Base-by-base conservation (phyloP, 1,284 basidiomycete species). In the Thelephora terrestris region DNA sequence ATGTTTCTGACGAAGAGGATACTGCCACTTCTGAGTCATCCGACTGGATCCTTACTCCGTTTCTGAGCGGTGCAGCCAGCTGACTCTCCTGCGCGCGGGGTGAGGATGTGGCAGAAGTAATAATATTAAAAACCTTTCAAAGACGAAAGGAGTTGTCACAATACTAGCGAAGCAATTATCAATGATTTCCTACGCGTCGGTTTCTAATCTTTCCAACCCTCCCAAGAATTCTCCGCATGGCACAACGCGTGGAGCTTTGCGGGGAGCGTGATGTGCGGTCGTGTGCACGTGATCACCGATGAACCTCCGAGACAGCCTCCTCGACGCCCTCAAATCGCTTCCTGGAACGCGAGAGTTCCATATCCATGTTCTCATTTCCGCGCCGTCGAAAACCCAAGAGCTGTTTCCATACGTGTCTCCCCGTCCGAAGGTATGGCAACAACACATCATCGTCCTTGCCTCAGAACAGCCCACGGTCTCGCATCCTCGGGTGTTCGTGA, bases 321-420 rank as follows among this genome's bases (percentile, higher is more conserved):
- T 86, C 43, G 61, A 66, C 4, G 69, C 77, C 1, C 76, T 94
- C 45, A 58, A 68, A 10, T 58, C 55, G 17, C 62, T 85, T 12
- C 80, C 83, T 3, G 85, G 81, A 2, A 74, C 76, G 16, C 80
- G 87, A 46, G 69, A 72, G 42, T 81, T 91, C 56, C 79, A 84
- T 53, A 52, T 94, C 39, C 83, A 89, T 54, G 79, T 85, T 51
- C 76, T 94, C 48, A 70, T 81, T 27, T 85, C 88, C 4, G 65
- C 79, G 0, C 82, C 88, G 3, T 77, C 81, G 48, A 84, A 81
- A 60, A 75, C 81, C 55, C 73, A 75, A 2, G 70, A 74, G 1
- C 66, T 95, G 20, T 97, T 80, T 59, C 89, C 85, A 0, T 90
- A 88, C 60, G 79, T 87, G 0, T 65, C 66, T 2, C 78, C 84